Evolutionary conservation across 805 yeast species (phyloP), one percentile per base, ranked within the genome.

Genomic region (Monosporozyma yasuniensis): DNA sequence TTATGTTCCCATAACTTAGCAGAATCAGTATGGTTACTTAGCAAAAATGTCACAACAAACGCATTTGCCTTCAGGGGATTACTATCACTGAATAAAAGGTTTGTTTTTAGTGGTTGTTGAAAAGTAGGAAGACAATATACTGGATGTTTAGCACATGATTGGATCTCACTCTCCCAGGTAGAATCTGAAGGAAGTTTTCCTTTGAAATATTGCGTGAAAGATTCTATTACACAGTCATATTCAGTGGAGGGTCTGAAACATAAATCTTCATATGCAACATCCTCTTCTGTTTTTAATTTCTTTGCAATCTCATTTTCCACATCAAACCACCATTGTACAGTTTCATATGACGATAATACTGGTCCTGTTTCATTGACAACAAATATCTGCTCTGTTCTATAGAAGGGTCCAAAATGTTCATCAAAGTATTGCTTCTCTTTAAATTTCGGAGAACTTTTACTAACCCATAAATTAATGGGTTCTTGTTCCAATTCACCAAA

Each of bases 401-500:
- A 93, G 71, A 93, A 91, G 37, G 95, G 96, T 0, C 97, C 96
- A 66, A 91, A 91, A 53, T 80, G 78, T 19, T 76, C 74, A 63
- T 93, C 96, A 62, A 80, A 91, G 56, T 72, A 81, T 49, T 73
- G 69, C 58, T 83, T 81, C 58, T 91, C 83, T 41, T 76, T 69
- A 48, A 74, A 82, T 11, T 89, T 88, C 3, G 78, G 80, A 9
- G 93, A 84, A 19, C 70, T 61, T 2, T 90, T 81, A 56, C 93
- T 83, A 0, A 93, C 98, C 99, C 99, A 91, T 28, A 91, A 70
- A 53, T 83, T 80, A 3, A 85, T 78, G 0, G 99, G 98, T 56
- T 86, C 73, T 2, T 80, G 80, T 61, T 90, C 97, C 25, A 90
- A 71, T 43, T 79, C 66, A 9, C 72, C 73, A 59, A 82, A 72